Evolutionary conservation across 768 basidiomycete genomes (phyloP), one percentile per base, ranked within the genome.

Genomic region (Tephrocybe sp.): DNA sequence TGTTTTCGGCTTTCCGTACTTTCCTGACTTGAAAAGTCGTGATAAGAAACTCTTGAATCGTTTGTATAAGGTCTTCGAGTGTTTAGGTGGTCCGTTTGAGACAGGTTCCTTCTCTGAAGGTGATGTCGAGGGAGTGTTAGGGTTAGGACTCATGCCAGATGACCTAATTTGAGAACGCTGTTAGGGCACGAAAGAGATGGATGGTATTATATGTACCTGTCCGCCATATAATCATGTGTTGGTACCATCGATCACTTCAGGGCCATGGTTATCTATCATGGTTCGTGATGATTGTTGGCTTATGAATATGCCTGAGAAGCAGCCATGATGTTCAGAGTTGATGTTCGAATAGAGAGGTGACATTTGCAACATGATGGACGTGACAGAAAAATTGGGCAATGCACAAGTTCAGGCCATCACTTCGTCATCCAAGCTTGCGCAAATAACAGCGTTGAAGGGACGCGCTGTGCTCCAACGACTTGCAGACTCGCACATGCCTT

Each of bases 41-140:
- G 45, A 48, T 13, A 57, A 25, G 7, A 52, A 42, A 1, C 7
- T 39, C 31, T 43, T 54, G 44, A 54, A 42, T 30, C 41, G 50
- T 11, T 43, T 19, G 27, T 24, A 51, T 19, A 48, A 25, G 3
- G 34, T 35, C 35, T 38, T 49, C 44, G n/a, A 44, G 37, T 21
- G 35, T 25, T 18, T 49, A 38, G 44, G 28, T 30, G 25, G 47
- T 37, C 42, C 16, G n/a, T 11, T 47, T 22, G 30, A 26, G 1
- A 35, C 19, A 34, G 45, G 53, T 32, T 18, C 37, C 11, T 35
- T n/a, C 36, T 16, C 9, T 7, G 9, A n/a, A n/a, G n/a, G n/a
- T n/a, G n/a, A n/a, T n/a, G n/a, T n/a, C n/a, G n/a, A n/a, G n/a
- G n/a, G n/a, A n/a, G n/a, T n/a, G n/a, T n/a, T n/a, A n/a, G n/a